phyloP scores from a whole-genome alignment of 2,329 filamentous ascomycete genomes.

The Xylariomycetidae sp. region DNA sequence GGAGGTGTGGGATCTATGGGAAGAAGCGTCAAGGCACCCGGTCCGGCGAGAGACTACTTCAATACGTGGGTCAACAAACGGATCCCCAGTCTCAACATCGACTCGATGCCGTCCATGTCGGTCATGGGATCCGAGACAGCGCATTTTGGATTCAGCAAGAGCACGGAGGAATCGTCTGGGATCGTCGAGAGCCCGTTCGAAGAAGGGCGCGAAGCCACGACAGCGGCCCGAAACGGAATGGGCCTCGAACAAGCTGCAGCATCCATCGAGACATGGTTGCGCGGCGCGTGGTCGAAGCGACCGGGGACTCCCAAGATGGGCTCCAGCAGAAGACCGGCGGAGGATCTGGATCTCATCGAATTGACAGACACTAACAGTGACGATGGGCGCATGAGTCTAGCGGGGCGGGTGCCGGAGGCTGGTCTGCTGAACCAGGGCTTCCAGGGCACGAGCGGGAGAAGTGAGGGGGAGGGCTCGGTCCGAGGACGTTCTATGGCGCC shows the following conservation, averaged over 20 bases:
- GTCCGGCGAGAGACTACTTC: conserved; percentile 77
- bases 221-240: conserved; percentile 42
- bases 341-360: conserved; percentile 65
- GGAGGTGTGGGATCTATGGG: conserved; percentile 84
- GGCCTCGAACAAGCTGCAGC: conserved; percentile 79
- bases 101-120: conserved; percentile 62
- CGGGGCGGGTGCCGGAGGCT: conserved; percentile 14
- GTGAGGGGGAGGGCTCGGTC: conserved; percentile 32
- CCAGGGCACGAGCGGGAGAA: conserved; percentile 33
- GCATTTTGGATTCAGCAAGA: conserved; percentile 47
- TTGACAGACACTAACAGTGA: conserved; percentile 59
- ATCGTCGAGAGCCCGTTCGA: conserved; percentile 50
- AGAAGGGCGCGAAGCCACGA: conserved; percentile 38
- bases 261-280: conserved; percentile 84
- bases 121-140: conserved; percentile 58
- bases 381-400: conserved; percentile 36
- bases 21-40: conserved; percentile 65
- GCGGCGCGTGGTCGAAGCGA: conserved; percentile 69
- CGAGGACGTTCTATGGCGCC: conserved; percentile 31
- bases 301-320: conserved; percentile 47
- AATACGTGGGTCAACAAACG: conserved; percentile 83
- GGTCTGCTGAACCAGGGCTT: conserved; percentile 28
- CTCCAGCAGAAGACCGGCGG: conserved; percentile 34
- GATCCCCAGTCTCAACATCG: conserved; percentile 71
- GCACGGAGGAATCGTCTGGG: conserved; percentile 29